Conservation (phyloP, 1,139 yeast species). For the Martiniozyma asiatica region DNA sequence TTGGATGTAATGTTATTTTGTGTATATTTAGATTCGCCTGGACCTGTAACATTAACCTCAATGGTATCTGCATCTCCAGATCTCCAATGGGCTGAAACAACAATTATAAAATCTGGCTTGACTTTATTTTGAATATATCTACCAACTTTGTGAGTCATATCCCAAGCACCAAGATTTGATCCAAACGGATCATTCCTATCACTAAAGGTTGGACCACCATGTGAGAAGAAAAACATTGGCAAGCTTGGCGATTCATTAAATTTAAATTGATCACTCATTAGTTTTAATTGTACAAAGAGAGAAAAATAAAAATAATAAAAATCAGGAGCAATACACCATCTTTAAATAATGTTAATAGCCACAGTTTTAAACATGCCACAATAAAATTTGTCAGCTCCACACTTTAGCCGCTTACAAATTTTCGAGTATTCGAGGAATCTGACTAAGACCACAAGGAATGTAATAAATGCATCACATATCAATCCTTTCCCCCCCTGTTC, state of each 20-base stretch:
- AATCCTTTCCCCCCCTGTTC: no score
- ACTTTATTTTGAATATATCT: slow-evolving; percentile 31
- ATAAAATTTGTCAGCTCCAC: no score
- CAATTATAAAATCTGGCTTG: slow-evolving; percentile 54
- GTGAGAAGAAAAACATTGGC: slow-evolving; percentile 60
- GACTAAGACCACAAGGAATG: no score
- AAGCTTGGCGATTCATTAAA: slow-evolving; percentile 14
- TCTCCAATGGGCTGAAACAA: slow-evolving; percentile 74
- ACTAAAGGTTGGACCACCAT: slow-evolving; percentile 66
- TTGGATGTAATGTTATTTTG: slow-evolving; percentile 10
- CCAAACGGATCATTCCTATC: slow-evolving; percentile 36
- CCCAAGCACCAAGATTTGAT: slow-evolving; percentile 50
- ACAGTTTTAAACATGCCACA: no score
- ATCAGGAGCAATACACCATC: no score
- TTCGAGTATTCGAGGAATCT: no score
- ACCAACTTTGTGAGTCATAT: slow-evolving; percentile 39
- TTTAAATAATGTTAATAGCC: no score
- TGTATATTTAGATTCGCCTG: slow-evolving; percentile 16
- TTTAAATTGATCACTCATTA: slow-evolving; percentile 12
- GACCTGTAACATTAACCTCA: slow-evolving; percentile 38
- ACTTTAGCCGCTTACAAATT: no score
- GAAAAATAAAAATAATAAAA: no score
- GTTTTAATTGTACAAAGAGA: no score
- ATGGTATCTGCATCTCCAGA: slow-evolving; percentile 29
- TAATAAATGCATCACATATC: no score